These are phyloP conservation scores for Ensete ventricosum DNA, from an alignment of 176 grass and related monocot species.

Conservation along the genomic window DNA sequence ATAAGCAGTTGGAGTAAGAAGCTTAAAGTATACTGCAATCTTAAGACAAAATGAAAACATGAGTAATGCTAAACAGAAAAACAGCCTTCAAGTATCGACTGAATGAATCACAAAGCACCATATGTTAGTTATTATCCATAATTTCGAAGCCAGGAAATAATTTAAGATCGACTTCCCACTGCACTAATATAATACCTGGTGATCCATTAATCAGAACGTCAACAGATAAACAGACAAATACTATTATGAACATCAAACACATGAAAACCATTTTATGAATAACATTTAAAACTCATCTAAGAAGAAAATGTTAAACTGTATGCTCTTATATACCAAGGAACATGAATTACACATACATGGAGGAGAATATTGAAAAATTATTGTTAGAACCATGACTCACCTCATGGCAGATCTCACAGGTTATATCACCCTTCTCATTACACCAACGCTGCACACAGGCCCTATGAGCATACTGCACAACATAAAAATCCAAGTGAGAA, in stretches of 20 bases:
- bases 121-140: neutral
- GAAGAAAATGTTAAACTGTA: neutral
- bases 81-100: neutral
- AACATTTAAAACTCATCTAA: neutral
- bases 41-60: neutral
- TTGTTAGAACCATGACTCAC: conserved; percentile 24
- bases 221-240: neutral
- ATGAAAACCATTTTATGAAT: neutral
- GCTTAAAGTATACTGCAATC: neutral
- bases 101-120: neutral
- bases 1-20: neutral
- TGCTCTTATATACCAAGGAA: neutral
- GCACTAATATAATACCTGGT: neutral
- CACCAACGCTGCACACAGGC: conserved; percentile 93
- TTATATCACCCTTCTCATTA: conserved; percentile 84
- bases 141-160: neutral
- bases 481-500: neutral
- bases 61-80: neutral
- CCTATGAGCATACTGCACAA: conserved; percentile 76
- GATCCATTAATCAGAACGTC: neutral
- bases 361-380: neutral
- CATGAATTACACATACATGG: neutral
- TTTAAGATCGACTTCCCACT: neutral
- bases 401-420: conserved; percentile 87
- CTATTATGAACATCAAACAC: neutral